phyloP scores from a whole-genome alignment of 2,329 filamentous ascomycete species.

The Zasmidium citrigriseum region DNA sequence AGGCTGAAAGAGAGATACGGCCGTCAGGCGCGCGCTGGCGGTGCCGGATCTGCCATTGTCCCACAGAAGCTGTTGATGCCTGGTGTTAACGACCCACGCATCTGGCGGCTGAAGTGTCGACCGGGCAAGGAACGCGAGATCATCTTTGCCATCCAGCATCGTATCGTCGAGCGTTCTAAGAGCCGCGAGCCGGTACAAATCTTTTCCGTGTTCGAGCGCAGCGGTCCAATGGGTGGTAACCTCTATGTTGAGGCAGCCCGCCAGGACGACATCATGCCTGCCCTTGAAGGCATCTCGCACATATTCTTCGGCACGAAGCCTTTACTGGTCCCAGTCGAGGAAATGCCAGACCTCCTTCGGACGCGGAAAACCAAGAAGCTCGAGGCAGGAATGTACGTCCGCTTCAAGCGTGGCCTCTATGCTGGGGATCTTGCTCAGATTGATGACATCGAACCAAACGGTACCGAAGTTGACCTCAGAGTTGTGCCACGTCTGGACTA shows the following conservation, averaged over 20 bases:
- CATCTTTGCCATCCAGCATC: slow-evolving; percentile 82
- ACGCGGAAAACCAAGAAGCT: slow-evolving; percentile 84
- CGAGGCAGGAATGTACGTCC: slow-evolving; percentile 87
- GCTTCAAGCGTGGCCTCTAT: slow-evolving; percentile 74
- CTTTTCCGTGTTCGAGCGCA: slow-evolving; percentile 87
- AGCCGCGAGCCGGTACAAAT: slow-evolving; percentile 82
- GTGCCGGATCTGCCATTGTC: slow-evolving; percentile 72
- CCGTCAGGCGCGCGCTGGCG: slow-evolving; percentile 65
- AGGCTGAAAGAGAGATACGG: slow-evolving; percentile 86
- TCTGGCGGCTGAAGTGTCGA: slow-evolving; percentile 91
- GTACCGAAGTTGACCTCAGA: slow-evolving; percentile 80
- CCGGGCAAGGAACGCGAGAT: slow-evolving; percentile 95
- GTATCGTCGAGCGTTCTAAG: slow-evolving; percentile 75
- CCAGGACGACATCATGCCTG: slow-evolving; percentile 80
- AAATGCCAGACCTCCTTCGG: slow-evolving; percentile 94
- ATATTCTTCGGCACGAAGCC: slow-evolving; percentile 87
- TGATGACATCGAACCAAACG: slow-evolving; percentile 88
- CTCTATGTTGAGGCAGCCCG: slow-evolving; percentile 92
- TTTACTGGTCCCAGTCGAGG: slow-evolving; percentile 88
- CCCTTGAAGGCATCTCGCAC: slow-evolving; percentile 81
- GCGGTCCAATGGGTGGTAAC: slow-evolving; percentile 77
- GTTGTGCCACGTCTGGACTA: slow-evolving; percentile 93
- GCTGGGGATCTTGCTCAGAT: slow-evolving; percentile 88
- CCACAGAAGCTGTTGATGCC: slow-evolving; percentile 86
- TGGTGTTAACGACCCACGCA: slow-evolving; percentile 91